Percentiles rank a stretch among this genome's conserved stretches.
phyloP scores from a whole-genome alignment of 306 rosid genomes.

The Rubus idaeus region DNA sequence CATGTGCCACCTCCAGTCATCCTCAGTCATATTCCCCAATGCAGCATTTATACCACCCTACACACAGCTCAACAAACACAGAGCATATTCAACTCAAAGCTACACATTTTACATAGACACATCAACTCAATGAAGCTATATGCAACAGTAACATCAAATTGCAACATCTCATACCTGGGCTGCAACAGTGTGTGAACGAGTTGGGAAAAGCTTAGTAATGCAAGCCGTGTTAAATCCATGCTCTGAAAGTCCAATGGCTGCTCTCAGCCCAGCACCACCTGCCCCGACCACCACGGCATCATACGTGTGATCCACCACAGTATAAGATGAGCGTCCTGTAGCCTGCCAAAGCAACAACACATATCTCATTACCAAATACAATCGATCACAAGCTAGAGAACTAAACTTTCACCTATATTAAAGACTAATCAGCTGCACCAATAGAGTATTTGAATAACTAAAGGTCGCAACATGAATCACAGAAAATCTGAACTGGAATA shows the following conservation, averaged over 20 bases:
- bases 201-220: conserved; percentile 92
- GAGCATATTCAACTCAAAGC: conserved; percentile 15
- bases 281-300: conserved; percentile 97
- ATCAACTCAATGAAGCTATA: conserved; percentile 11
- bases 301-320: conserved; percentile 84
- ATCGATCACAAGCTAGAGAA: conserved; percentile 7
- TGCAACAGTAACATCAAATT: background rate
- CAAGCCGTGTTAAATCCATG: conserved; percentile 98
- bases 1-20: conserved; percentile 99
- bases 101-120: background rate
- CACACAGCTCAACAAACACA: conserved; percentile 20
- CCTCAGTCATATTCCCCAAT: conserved; percentile 83
- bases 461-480: no score
- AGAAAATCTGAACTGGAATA: background rate
- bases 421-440: background rate
- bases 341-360: conserved; percentile 46
- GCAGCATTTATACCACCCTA: conserved; percentile 98
- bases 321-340: conserved; percentile 60
- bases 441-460: no score
- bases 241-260: conserved; percentile 93
- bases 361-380: background rate
- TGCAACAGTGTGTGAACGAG: conserved; percentile 98
- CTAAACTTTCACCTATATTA: background rate
- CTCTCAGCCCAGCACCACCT: conserved; percentile 95
- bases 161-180: conserved; percentile 66